phyloP scores from a whole-genome alignment of 345 rosid genomes.

The Erucastrum elatum region DNA sequence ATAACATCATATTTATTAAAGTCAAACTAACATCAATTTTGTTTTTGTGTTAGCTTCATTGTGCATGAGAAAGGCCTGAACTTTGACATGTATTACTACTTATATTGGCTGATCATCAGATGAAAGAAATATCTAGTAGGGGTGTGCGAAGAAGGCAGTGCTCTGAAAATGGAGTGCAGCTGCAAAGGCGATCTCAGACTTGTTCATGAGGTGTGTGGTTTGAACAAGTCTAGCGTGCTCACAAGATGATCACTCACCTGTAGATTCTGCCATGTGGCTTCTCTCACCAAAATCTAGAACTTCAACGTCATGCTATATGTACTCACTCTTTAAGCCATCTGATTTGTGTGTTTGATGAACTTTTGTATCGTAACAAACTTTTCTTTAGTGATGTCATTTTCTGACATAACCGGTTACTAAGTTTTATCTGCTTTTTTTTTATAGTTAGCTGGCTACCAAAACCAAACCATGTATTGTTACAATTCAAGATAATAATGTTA shows the following conservation, averaged over 20 bases:
- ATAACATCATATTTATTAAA: too few species aligned
- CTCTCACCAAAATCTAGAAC: not conserved
- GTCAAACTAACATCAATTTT: not conserved
- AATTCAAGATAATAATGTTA: not conserved
- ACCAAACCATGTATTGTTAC: not conserved
- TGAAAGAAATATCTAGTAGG: constrained; percentile 24
- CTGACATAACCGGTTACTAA: not conserved
- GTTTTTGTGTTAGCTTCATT: not conserved
- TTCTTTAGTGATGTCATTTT: not conserved
- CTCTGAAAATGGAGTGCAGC: not conserved
- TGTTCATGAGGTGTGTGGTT: too few species aligned
- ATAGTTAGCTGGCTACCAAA: not conserved
- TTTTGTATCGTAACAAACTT: not conserved
- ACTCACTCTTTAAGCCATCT: not conserved
- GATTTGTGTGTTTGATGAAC: not conserved
- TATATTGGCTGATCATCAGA: constrained; percentile 48
- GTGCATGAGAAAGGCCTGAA: not conserved
- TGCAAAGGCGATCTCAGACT: not conserved
- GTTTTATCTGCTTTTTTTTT: not conserved
- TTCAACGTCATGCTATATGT: not conserved
- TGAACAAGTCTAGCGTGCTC: too few species aligned
- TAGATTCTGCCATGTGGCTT: not conserved
- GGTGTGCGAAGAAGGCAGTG: not conserved
- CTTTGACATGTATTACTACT: constrained; percentile 21
- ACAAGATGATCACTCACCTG: not conserved